Conservation (phyloP, 208 protist genomes). For the Lotmaria passim region DNA sequence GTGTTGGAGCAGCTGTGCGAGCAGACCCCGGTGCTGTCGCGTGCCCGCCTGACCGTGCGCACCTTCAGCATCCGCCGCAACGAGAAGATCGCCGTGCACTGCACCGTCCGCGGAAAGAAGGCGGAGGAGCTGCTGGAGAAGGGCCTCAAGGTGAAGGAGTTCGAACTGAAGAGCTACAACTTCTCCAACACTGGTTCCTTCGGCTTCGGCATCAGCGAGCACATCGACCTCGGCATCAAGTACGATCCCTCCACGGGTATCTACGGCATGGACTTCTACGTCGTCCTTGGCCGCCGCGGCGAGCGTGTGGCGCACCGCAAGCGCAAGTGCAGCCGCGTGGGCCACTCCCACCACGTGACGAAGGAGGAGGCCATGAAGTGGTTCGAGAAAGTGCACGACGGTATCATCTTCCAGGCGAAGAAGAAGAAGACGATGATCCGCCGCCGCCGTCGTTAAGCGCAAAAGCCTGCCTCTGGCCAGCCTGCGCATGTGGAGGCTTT, state of each 20-base stretch:
- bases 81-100: slow-evolving; percentile 99
- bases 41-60: slow-evolving; percentile 98
- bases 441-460: slow-evolving; percentile 98
- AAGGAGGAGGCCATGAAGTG: slow-evolving; percentile 99
- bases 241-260: slow-evolving; percentile 99
- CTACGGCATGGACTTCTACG: slow-evolving; percentile 98
- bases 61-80: slow-evolving; percentile 99
- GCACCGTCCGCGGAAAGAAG: slow-evolving; percentile 99
- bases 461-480: neutral
- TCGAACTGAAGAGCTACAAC: slow-evolving; percentile 97
- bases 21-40: slow-evolving; percentile 97
- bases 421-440: slow-evolving; percentile 98
- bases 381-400: slow-evolving; percentile 99
- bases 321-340: slow-evolving; percentile 86
- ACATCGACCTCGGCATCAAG: slow-evolving; percentile 99
- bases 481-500: neutral
- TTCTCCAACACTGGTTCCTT: slow-evolving; percentile 99
- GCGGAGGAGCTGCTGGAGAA: slow-evolving; percentile 99
- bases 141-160: slow-evolving; percentile 99
- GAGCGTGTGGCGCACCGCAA: slow-evolving; percentile 95
- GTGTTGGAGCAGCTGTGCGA: slow-evolving; percentile 99
- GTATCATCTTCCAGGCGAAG: slow-evolving; percentile 94
- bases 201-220: slow-evolving; percentile 99
- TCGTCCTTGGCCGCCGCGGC: slow-evolving; percentile 98
- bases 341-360: slow-evolving; percentile 94